These are phyloP conservation scores for Mycena belliarum DNA, from an alignment of 768 basidiomycete genomes.

Conservation along the genomic window DNA sequence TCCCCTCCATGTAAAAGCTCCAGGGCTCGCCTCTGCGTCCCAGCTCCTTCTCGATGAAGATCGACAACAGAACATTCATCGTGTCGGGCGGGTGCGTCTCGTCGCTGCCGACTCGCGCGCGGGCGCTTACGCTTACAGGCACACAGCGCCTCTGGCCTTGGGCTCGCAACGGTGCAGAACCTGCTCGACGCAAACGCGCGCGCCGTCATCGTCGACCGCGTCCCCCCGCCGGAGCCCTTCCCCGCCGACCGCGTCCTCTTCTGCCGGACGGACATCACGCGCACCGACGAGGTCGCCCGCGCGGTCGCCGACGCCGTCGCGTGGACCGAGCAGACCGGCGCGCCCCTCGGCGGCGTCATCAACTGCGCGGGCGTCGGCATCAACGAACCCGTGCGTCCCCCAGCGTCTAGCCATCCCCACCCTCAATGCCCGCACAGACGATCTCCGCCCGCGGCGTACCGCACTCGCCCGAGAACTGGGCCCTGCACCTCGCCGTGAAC, in stretches of 20 bases:
- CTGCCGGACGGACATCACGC: constrained; percentile 31
- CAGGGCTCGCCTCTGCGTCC: constrained; percentile 6
- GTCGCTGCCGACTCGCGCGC: not conserved
- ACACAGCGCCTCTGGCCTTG: constrained; percentile 37
- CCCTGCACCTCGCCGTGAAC: constrained; percentile 38
- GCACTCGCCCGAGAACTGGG: constrained; percentile 37
- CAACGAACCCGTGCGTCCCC: constrained; percentile 22
- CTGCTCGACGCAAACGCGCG: constrained; percentile 29
- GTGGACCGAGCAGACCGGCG: constrained; percentile 29
- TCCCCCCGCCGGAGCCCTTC: constrained; percentile 18
- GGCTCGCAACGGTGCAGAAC: constrained; percentile 33
- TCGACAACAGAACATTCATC: constrained; percentile 35
- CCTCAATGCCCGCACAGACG: constrained; percentile 21
- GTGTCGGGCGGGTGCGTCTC: constrained; percentile 40
- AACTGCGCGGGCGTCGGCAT: constrained; percentile 40
- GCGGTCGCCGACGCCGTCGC: constrained; percentile 30
- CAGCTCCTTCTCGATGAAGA: constrained; percentile 29
- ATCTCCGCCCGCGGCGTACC: constrained; percentile 31
- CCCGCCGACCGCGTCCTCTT: constrained; percentile 16
- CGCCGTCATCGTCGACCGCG: constrained; percentile 36
- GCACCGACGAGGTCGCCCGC: constrained; percentile 27
- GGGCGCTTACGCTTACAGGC: not conserved
- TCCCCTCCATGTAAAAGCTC: not conserved
- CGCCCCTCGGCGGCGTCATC: constrained; percentile 37
- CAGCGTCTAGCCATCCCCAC: constrained; percentile 7